Base-by-base conservation (phyloP, 192 early-diverging fungal species). In the Linnemannia exigua region DNA sequence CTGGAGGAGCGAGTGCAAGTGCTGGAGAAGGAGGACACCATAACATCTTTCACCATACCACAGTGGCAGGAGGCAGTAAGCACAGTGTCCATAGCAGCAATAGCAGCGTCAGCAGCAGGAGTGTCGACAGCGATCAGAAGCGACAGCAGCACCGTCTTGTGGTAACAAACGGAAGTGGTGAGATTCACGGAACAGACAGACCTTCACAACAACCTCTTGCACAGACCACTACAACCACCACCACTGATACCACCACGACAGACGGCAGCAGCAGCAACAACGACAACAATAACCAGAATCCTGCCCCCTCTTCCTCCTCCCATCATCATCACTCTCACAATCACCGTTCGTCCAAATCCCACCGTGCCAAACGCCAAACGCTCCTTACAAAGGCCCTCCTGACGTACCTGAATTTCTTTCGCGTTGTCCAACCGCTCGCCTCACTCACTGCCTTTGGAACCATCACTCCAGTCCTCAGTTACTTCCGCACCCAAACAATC, bases 401-500 rank as follows among this genome's bases (percentile, higher is more conserved):
- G 36, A 46, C 69, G 25, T 86, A 86, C 50, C 31, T 86, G 69
- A 86, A 71, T 38, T 61, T 86, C n/a, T 86, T 86, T 41, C 44
- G 84, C 0, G 47, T 86, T 16, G 74, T 80, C 35, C 84, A 86
- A 73, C 84, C 84, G 0, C 61, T 86, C 5, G 79, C 67, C 31
- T 86, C 84, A 0, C 48, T 86, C 1, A 22, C 28, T 16, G 78
- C 79, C 16, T 44, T 86, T 52, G 84, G 69, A 16, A 86, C 84
- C 28, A 86, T 86, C 79, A 72, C 84, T 9, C 84, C 84, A 6
- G 84, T 86, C 0, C 51, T 86, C 7, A 11, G n/a, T 20, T 86
- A 86, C 35, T 86, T 86, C 33, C 77, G 66, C 15, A 76, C 68
- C 12, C 84, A 86, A 52, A 86, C 84, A 38, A 72, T 86, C 17